Evolutionary conservation across 2,329 filamentous ascomycete genomes (phyloP), one percentile per base, ranked within the genome.

Genomic region (Pseudocercospora crystallina): DNA sequence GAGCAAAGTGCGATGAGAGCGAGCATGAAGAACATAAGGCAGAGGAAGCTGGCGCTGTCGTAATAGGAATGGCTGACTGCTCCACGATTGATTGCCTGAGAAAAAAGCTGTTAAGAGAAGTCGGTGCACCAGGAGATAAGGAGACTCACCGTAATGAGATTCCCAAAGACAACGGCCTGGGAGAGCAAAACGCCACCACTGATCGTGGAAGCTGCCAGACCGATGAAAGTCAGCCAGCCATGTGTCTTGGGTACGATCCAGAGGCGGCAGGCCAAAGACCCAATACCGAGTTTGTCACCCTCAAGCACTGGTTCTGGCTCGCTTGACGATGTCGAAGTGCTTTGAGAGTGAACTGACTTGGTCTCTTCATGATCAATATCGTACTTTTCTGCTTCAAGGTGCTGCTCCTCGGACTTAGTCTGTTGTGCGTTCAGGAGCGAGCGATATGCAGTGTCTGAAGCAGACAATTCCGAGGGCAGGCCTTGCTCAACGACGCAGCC

Each of bases 401-500:
- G 17, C 39, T 35, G 36, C 5, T 41, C 41, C 15, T 49, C 37
- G 34, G 56, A 49, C 29, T 53, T 54, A 4, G 61, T 62, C 31
- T 56, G 54, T 40, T 64, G 63, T 5, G 63, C 59, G 39, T 62
- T 53, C 4, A 67, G 58, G 8, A 68, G 47, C 10, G 59, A 57
- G n/a, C 56, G 51, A 46, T 66, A 67, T 12, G 64, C 51, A 1
- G 61, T 59, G 5, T 57, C 56, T 11, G 50, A 41, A 5, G 36
- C 32, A 0, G 85, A 69, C 56, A 87, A 69, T 55, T 83, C 79
- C 5, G 74, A 70, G 61, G 87, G 83, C n/a, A 76, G 75, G 10
- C 86, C 84, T 50, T 75, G 72, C 65, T 87, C 83, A 1, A 82
- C 71, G 17, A 86, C 78, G n/a, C 68, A 79, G 26, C 85, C 82